phyloP scores from a whole-genome alignment of 768 basidiomycete genomes.

The Pleurotus ostreatus region DNA sequence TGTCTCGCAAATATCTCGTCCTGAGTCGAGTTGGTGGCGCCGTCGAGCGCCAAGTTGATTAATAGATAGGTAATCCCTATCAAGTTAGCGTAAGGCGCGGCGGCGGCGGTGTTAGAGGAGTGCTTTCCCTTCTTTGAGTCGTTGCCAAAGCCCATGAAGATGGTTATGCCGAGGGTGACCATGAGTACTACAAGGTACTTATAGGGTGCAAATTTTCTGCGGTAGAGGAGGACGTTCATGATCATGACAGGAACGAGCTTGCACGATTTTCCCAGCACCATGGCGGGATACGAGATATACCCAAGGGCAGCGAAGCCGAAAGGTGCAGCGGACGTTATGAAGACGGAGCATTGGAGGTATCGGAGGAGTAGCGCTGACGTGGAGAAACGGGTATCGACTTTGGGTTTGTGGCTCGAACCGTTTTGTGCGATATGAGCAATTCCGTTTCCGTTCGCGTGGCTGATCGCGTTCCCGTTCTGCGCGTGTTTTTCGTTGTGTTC shows the following conservation, averaged over 20 bases:
- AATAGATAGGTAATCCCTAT: conserved; percentile 75
- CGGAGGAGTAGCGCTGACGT: conserved; percentile 54
- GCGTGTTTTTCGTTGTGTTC: conserved; percentile 10
- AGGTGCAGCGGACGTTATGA: conserved; percentile 89
- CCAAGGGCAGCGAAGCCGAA: conserved; percentile 95
- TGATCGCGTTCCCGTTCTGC: conserved; percentile 18
- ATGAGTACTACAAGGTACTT: conserved; percentile 95
- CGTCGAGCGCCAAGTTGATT: conserved; percentile 88
- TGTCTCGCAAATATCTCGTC: conserved; percentile 89
- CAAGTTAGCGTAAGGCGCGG: conserved; percentile 49
- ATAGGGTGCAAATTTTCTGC: conserved; percentile 86
- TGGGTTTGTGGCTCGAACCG: conserved; percentile 21
- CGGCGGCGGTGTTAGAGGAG: conserved; percentile 31
- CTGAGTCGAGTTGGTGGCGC: conserved; percentile 92
- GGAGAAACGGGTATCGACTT: conserved; percentile 26
- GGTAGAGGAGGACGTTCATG: conserved; percentile 95
- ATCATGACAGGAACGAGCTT: conserved; percentile 98
- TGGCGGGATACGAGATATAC: conserved; percentile 96
- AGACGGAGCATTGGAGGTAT: conserved; percentile 81
- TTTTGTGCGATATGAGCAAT: conserved; percentile 18
- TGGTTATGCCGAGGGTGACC: conserved; percentile 86
- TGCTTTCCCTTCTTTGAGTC: conserved; percentile 22
- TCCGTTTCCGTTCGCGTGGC: conserved; percentile 20
- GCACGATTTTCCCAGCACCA: conserved; percentile 98
- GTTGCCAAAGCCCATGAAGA: conserved; percentile 89